Conservation (phyloP, 2,329 filamentous ascomycete species). For the Scedosporium dehoogii region DNA sequence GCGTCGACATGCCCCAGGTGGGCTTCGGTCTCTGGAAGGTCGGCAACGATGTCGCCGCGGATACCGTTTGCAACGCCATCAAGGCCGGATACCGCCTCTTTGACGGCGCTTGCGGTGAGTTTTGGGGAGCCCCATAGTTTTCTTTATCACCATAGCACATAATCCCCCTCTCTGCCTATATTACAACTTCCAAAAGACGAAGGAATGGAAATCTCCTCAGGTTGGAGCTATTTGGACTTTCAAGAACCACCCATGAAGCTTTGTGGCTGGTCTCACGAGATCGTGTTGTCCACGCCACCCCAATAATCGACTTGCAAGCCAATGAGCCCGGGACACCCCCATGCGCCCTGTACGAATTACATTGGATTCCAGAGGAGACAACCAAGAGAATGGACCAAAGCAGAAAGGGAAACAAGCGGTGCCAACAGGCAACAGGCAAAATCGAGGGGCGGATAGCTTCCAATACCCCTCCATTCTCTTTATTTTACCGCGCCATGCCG, state of each 20-base stretch:
- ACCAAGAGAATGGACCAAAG: background rate
- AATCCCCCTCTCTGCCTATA: too few relatives aligned
- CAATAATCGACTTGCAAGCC: background rate
- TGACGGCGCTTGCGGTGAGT: constrained; percentile 50
- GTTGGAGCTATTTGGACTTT: background rate
- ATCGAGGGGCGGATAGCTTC: background rate
- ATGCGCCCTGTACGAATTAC: background rate
- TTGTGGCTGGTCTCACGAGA: background rate
- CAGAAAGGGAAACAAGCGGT: background rate
- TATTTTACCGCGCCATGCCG: constrained; percentile 5
- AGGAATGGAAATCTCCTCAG: background rate
- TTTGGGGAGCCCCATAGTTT: background rate
- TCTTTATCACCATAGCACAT: background rate
- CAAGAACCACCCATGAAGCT: background rate
- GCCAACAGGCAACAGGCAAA: constrained; percentile 5
- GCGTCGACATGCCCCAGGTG: constrained; percentile 63
- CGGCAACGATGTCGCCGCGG: constrained; percentile 59
- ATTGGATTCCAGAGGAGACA: background rate
- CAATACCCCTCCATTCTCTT: background rate
- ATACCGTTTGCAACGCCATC: constrained; percentile 68
- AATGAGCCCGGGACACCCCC: background rate
- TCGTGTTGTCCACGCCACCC: background rate
- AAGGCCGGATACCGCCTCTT: constrained; percentile 52
- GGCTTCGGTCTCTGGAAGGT: constrained; percentile 82
- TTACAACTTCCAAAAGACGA: background rate